phyloP scores from a whole-genome alignment of 768 basidiomycete species.

The Lanmaoa rubissima region DNA sequence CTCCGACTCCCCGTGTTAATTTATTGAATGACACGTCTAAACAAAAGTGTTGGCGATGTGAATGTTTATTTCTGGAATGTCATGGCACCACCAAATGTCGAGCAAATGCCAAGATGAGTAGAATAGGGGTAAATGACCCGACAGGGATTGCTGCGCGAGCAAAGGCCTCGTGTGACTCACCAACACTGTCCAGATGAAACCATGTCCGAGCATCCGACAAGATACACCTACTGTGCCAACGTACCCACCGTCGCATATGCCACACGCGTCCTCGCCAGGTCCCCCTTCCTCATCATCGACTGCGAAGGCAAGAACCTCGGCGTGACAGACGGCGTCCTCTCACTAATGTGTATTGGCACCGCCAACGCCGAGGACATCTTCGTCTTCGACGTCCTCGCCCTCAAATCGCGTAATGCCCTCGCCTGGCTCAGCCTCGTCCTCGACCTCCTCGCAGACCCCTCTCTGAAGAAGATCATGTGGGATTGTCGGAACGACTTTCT shows the following conservation, averaged over 20 bases:
- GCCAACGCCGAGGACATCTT: constrained; percentile 32
- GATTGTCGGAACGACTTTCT: constrained; percentile 43
- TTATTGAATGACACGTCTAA: background rate
- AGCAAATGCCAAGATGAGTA: background rate
- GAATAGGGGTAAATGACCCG: constrained; percentile 2
- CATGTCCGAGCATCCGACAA: constrained; percentile 20
- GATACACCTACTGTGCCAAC: constrained; percentile 22
- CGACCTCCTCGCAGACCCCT: constrained; percentile 28
- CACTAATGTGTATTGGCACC: constrained; percentile 37
- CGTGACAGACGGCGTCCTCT: constrained; percentile 29
- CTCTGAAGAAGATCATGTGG: constrained; percentile 40
- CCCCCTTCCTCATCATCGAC: constrained; percentile 35
- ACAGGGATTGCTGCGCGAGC: constrained; percentile 2
- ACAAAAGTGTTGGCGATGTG: background rate
- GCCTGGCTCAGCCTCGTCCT: constrained; percentile 25
- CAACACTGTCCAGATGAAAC: constrained; percentile 1
- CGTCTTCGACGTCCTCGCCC: constrained; percentile 37
- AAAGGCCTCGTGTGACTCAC: constrained; percentile 10
- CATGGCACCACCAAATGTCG: too few relatives aligned
- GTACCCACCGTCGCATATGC: constrained; percentile 17
- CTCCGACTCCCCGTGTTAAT: background rate
- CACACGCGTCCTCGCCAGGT: constrained; percentile 15
- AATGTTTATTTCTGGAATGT: too few relatives aligned
- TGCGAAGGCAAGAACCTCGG: constrained; percentile 42
- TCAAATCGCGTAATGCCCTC: constrained; percentile 16